A percentile compares a stretch with the other conserved stretches of the same genome.
Evolutionary conservation across 192 early-diverging fungal species (phyloP).

Genomic region (Linnemannia schmuckeri): DNA sequence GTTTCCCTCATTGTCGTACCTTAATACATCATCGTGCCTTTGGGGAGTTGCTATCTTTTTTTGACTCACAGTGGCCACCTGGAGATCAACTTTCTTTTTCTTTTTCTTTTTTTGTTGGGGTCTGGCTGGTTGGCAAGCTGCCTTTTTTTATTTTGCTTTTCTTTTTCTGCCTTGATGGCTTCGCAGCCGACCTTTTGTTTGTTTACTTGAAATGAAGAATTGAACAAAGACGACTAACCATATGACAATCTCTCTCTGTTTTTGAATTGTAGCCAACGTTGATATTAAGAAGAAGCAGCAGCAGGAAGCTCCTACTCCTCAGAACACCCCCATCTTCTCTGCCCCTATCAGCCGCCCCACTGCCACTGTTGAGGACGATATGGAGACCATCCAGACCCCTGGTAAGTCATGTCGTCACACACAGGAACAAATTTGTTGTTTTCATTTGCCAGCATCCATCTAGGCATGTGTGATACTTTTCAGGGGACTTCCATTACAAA

Average conservation of each 20-base stretch:
- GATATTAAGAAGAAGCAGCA: constrained; percentile 67
- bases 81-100: background rate
- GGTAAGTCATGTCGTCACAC: constrained; percentile 18
- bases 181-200: background rate
- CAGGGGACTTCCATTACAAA: background rate
- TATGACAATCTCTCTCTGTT: background rate
- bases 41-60: background rate
- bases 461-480: background rate
- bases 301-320: constrained; percentile 68
- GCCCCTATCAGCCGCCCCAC: constrained; percentile 66
- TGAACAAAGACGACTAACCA: background rate
- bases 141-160: background rate
- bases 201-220: background rate
- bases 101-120: background rate
- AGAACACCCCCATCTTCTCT: constrained; percentile 69
- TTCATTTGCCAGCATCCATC: background rate
- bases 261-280: constrained; percentile 53
- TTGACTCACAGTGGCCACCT: background rate
- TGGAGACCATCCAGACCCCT: constrained; percentile 59
- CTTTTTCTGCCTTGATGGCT: too few relatives aligned
- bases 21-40: background rate
- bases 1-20: background rate
- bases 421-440: background rate
- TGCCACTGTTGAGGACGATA: constrained; percentile 64
- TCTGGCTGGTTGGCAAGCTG: background rate